Conservation (phyloP, 768 basidiomycete species). For the Bullera alba region DNA sequence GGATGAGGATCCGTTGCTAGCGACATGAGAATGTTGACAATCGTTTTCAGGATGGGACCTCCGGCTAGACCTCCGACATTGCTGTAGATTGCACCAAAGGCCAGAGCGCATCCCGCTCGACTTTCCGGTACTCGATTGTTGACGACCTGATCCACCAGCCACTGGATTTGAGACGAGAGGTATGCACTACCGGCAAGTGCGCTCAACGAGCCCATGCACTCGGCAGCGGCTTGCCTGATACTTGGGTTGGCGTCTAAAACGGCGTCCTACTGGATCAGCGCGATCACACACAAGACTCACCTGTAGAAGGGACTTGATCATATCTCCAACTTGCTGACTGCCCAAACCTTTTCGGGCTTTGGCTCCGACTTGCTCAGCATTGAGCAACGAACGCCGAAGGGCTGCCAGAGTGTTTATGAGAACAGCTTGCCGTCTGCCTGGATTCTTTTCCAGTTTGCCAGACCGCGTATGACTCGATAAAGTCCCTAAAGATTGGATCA, state of each 20-base stretch:
- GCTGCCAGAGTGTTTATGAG: conserved; percentile 72
- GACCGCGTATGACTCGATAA: conserved; percentile 54
- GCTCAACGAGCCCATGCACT: conserved; percentile 79
- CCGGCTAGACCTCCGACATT: conserved; percentile 92
- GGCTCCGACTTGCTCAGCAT: conserved; percentile 27
- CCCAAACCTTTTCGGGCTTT: conserved; percentile 35
- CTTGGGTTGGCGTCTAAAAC: conserved; percentile 72
- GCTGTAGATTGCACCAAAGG: conserved; percentile 84
- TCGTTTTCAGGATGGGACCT: conserved; percentile 87
- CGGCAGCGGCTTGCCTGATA: conserved; percentile 71
- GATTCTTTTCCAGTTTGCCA: conserved; percentile 74
- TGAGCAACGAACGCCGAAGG: conserved; percentile 59
- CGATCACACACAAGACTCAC: conserved; percentile 46
- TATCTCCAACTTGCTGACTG: conserved; percentile 31
- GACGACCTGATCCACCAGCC: conserved; percentile 85
- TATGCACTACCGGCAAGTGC: conserved; percentile 75
- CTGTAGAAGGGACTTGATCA: conserved; percentile 64
- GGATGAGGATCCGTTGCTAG: conserved; percentile 94
- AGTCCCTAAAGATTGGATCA: conserved; percentile 44
- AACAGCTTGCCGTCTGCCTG: conserved; percentile 76
- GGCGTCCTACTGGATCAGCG: conserved; percentile 54
- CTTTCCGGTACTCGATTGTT: conserved; percentile 87
- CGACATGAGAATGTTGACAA: conserved; percentile 89
- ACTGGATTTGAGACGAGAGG: conserved; percentile 78
- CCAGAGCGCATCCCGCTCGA: conserved; percentile 85